Evolutionary conservation across 1,284 basidiomycete genomes (phyloP).

Genomic region (Hemileccinum hortonii): DNA sequence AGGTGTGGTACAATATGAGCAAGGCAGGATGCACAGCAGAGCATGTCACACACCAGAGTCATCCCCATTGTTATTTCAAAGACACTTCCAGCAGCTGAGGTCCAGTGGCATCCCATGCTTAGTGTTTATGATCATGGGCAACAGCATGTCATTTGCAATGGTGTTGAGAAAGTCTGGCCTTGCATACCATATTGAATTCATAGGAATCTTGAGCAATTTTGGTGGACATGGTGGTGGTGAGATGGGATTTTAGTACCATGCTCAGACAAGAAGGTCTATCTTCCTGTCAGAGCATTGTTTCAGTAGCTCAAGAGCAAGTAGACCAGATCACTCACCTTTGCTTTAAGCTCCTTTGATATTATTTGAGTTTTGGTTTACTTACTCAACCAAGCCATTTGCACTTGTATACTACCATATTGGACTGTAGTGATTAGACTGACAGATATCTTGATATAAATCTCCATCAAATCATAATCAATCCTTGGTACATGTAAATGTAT

Average conservation of each 20-base stretch:
- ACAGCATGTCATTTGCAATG: conserved; percentile 73
- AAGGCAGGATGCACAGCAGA: neutral
- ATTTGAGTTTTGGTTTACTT: conserved; percentile 9
- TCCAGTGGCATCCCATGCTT: conserved; percentile 95
- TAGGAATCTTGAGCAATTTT: conserved; percentile 85
- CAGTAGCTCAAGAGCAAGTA: neutral
- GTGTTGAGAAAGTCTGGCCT: conserved; percentile 80
- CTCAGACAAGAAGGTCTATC: conserved; percentile 86
- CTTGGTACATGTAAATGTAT: no score
- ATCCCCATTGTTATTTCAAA: conserved; percentile 78
- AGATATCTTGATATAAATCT: no score
- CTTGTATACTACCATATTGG: neutral
- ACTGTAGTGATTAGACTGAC: no score
- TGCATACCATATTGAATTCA: conserved; percentile 82
- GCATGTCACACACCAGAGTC: conserved; percentile 54
- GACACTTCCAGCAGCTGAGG: conserved; percentile 74
- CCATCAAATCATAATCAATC: no score
- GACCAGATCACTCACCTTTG: conserved; percentile 26
- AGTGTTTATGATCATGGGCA: conserved; percentile 93
- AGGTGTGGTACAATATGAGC: conserved; percentile 1
- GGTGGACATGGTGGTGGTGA: conserved; percentile 94
- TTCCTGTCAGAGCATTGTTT: conserved; percentile 45
- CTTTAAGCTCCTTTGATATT: conserved; percentile 31
- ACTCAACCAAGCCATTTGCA: conserved; percentile 17
- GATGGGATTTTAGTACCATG: conserved; percentile 89